A percentile compares a stretch with the other conserved stretches of the same genome.
phyloP scores from a whole-genome alignment of 306 rosid genomes.

The Carpinus fangiana region DNA sequence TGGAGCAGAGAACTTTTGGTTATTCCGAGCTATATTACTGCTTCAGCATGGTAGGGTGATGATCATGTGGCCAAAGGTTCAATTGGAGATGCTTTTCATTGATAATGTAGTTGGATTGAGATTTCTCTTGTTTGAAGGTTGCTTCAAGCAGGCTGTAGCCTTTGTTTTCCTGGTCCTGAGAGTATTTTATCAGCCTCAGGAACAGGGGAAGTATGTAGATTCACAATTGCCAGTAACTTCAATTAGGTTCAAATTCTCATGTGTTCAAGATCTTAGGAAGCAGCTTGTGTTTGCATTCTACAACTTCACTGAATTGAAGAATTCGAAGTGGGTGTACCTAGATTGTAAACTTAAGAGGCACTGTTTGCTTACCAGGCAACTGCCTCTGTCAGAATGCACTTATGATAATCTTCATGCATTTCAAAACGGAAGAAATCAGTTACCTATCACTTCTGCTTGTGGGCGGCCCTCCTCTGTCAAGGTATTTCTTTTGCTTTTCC shows the following conservation, averaged over 20 bases:
- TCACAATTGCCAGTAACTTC: slow-evolving; percentile 78
- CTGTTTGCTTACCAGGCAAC: slow-evolving; percentile 71
- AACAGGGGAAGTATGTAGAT: slow-evolving; percentile 47
- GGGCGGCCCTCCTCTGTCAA: slow-evolving; percentile 44
- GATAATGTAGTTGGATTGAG: slow-evolving; percentile 87
- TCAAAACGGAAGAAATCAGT: slow-evolving; percentile 54
- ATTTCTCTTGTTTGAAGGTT: slow-evolving; percentile 77
- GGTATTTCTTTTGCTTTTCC: slow-evolving; percentile 46
- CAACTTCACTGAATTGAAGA: slow-evolving; percentile 59
- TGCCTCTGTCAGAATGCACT: slow-evolving; percentile 81
- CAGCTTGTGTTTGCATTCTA: slow-evolving; percentile 74
- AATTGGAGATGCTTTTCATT: slow-evolving; percentile 84
- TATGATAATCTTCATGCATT: slow-evolving; percentile 80
- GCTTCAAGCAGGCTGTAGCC: slow-evolving; percentile 67
- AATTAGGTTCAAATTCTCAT: slow-evolving; percentile 73
- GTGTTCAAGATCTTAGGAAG: slow-evolving; percentile 51
- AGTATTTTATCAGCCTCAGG: slow-evolving; percentile 52
- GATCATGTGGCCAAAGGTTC: slow-evolving; percentile 72
- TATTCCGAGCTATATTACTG: slow-evolving; percentile 47
- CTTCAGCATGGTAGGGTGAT: slow-evolving; percentile 58
- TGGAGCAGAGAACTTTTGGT: slow-evolving; percentile 47
- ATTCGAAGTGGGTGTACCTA: slow-evolving; percentile 68
- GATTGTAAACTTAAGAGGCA: slow-evolving; percentile 65
- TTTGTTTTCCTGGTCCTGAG: slow-evolving; percentile 59
- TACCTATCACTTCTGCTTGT: slow-evolving; percentile 29